These are phyloP conservation scores for Aureobasidium sp. DNA, from an alignment of 2,329 filamentous ascomycete species.

Conservation along the genomic window DNA sequence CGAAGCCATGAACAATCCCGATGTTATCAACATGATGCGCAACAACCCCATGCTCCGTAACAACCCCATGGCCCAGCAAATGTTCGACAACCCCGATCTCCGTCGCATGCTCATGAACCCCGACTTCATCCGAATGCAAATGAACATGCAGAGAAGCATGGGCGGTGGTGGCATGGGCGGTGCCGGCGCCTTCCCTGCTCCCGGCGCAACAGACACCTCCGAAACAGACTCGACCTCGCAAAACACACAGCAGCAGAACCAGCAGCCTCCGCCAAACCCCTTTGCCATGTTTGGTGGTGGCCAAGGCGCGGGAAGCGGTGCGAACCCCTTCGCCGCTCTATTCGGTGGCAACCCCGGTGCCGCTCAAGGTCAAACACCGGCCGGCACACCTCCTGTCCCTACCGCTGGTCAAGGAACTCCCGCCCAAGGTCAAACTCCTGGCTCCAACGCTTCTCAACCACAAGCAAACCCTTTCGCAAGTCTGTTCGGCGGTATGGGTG, in stretches of 20 bases:
- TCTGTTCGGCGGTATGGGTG: conserved; percentile 45
- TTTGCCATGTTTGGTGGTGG: conserved; percentile 36
- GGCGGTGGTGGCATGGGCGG: conserved; percentile 34
- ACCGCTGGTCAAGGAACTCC: conserved; percentile 29
- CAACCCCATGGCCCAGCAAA: conserved; percentile 80
- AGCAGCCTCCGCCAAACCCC: conserved; percentile 36
- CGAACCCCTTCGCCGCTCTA: conserved; percentile 56
- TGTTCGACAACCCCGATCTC: conserved; percentile 83
- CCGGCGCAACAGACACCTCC: conserved; percentile 84
- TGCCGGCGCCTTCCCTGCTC: conserved; percentile 69
- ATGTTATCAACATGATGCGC: conserved; percentile 75
- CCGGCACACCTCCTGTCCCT: conserved; percentile 24
- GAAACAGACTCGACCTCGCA: conserved; percentile 36
- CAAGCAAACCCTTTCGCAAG: conserved; percentile 61
- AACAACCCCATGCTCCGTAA: conserved; percentile 66
- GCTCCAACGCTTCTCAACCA: conserved; percentile 25
- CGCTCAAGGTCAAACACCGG: conserved; percentile 30
- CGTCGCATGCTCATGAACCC: conserved; percentile 91
- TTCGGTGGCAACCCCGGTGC: conserved; percentile 38
- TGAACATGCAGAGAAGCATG: conserved; percentile 69
- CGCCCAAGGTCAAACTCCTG: conserved; percentile 20
- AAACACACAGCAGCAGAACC: conserved; percentile 22
- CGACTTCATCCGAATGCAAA: conserved; percentile 71
- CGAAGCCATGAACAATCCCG: conserved; percentile 92
- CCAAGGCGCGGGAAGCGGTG: conserved; percentile 25